Conservation (phyloP, 352 stramenopile species). For the Stramenopiles sp. region DNA sequence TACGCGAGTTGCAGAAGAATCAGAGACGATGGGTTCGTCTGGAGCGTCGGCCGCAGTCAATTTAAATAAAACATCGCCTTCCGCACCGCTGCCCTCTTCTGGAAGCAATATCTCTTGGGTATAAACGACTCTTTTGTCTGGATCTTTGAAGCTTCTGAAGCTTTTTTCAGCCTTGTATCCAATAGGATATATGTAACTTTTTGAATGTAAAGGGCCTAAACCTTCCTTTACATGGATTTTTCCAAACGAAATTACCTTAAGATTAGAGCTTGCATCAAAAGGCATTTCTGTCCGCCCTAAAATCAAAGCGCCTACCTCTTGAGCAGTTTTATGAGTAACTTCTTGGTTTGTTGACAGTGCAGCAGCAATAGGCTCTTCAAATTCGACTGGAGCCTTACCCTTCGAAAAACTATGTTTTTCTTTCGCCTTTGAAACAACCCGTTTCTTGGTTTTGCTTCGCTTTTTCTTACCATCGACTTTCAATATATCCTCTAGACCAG, state of each 20-base stretch:
- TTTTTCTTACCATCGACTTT: too few relatives aligned
- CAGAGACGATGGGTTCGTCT: background rate
- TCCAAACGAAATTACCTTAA: background rate
- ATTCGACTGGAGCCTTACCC: background rate
- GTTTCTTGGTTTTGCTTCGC: background rate
- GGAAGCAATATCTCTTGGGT: background rate
- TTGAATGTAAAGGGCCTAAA: background rate
- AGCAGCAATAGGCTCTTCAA: background rate
- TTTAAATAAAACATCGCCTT: background rate
- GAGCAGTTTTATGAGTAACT: background rate
- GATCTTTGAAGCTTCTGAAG: background rate
- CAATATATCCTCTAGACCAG: background rate
- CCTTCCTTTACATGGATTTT: background rate
- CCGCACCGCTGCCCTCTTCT: background rate
- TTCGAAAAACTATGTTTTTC: background rate
- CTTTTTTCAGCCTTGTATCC: background rate
- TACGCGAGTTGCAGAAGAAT: background rate
- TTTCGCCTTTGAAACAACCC: too few relatives aligned
- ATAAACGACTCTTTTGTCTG: background rate
- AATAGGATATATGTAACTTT: conserved; percentile 2
- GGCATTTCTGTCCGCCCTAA: background rate
- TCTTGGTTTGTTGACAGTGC: background rate
- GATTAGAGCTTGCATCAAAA: background rate
- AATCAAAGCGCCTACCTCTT: background rate
- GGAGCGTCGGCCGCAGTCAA: background rate